Conservation (phyloP, 106 monocot genomes). For the Cymbidium sinense region DNA sequence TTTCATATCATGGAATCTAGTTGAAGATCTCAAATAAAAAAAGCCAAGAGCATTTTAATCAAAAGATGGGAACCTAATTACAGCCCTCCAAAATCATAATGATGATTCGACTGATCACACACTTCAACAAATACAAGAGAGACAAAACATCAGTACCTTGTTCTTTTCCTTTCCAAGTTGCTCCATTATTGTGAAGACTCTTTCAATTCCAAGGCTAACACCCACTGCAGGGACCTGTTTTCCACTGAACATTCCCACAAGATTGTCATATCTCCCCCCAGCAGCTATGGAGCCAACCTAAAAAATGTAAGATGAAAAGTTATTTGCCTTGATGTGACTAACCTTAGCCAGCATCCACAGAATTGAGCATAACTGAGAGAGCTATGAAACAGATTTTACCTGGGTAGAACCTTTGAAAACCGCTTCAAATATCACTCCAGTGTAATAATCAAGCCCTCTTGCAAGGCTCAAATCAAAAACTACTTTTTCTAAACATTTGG, state of each 20-base stretch:
- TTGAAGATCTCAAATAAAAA: not conserved
- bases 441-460: slow-evolving; percentile 98
- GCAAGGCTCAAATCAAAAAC: slow-evolving; percentile 98
- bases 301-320: not conserved
- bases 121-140: not conserved
- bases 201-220: slow-evolving; percentile 94
- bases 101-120: not conserved
- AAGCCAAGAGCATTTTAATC: not conserved
- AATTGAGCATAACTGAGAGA: not conserved
- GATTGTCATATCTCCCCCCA: slow-evolving; percentile 95
- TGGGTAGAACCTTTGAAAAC: slow-evolving; percentile 84
- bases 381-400: slow-evolving; percentile 35
- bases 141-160: slow-evolving; percentile 39
- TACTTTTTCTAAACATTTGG: slow-evolving; percentile 62
- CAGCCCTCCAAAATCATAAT: not conserved
- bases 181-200: slow-evolving; percentile 92
- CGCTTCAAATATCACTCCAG: slow-evolving; percentile 95
- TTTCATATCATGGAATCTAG: not conserved
- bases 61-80: not conserved
- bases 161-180: slow-evolving; percentile 48
- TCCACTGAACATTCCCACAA: slow-evolving; percentile 98
- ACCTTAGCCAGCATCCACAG: not conserved
- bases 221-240: slow-evolving; percentile 96
- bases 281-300: slow-evolving; percentile 99
- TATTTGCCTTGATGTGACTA: not conserved